Evolutionary conservation across 306 rosid species (phyloP), one percentile per base, ranked within the genome.

Genomic region (Alnus rubra): DNA sequence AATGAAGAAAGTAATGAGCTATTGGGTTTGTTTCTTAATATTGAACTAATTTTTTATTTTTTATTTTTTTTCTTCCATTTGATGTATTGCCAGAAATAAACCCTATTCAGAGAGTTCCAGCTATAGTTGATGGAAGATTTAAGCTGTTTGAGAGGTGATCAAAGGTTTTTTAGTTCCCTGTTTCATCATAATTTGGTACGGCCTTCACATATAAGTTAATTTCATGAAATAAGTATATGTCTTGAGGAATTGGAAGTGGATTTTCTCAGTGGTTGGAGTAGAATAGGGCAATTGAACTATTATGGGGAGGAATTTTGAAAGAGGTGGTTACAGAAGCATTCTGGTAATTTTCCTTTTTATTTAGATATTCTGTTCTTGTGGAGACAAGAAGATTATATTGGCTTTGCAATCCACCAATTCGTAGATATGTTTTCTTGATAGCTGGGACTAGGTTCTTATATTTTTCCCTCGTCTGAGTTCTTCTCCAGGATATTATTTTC

Each of bases 61-160:
- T n/a, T 35, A 15, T 2, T 33, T 23, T 69, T 68, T 55, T n/a
- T 35, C 15, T 2, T 33, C 55, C 44, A 64, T 82, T 67, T 48
- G 3, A 42, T 84, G 6, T 81, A 33, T 37, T 35, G 79, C 85
- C 93, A 94, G 98, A 86, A 9, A 73, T 92, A 77, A 94, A 94
- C 83, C 98, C 98, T 56, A 71, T 95, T 82, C 82, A 69, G 81
- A 82, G 90, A 81, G 88, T 95, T 75, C 98, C 98, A 31, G 90
- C 92, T 58, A 91, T 95, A 79, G 88, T 85, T 83, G 94, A 95
- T 82, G 98, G 97, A 84, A 86, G 88, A 73, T 89, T 90, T 83
- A 91, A 86, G 84, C 88, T 91, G 65, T 92, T 89, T 82, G 98
- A 95, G 75, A 95, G 98, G 98, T 92, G 72, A 75, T 73, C 54